Conservation (phyloP, 176 grass and related monocot species). For the Lolium rigidum region DNA sequence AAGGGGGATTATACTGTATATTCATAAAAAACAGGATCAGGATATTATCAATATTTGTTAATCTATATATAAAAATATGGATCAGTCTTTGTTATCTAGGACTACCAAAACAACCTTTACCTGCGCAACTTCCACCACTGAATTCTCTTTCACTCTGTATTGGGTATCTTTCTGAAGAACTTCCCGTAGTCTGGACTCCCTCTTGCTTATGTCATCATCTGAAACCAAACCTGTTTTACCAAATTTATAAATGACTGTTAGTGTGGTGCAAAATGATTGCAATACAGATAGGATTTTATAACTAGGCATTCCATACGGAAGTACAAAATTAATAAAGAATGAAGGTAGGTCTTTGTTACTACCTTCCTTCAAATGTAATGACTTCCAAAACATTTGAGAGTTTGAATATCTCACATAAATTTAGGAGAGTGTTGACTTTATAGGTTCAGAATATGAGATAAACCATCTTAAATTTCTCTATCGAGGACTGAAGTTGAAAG, state of each 20-base stretch:
- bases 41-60: constrained; percentile 8
- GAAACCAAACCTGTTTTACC: constrained; percentile 75
- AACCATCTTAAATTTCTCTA: not conserved
- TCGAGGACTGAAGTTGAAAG: not conserved
- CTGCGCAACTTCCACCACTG: constrained; percentile 87
- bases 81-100: constrained; percentile 23
- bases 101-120: constrained; percentile 39
- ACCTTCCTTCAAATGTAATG: not conserved
- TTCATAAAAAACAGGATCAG: constrained; percentile 43
- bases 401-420: not conserved
- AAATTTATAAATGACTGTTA: not conserved
- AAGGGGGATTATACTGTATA: constrained; percentile 91
- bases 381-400: not conserved
- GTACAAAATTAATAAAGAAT: not conserved
- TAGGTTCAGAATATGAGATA: not conserved
- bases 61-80: constrained; percentile 31
- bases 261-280: not conserved
- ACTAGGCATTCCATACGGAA: not conserved
- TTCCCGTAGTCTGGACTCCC: constrained; percentile 67
- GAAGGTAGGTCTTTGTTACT: not conserved
- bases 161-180: constrained; percentile 67
- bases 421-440: constrained; percentile 14
- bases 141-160: constrained; percentile 65
- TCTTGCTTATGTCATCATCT: constrained; percentile 70
- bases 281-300: not conserved